Evolutionary conservation across 306 rosid genomes (phyloP).

Genomic region (Amphicarpaea edgeworthii): DNA sequence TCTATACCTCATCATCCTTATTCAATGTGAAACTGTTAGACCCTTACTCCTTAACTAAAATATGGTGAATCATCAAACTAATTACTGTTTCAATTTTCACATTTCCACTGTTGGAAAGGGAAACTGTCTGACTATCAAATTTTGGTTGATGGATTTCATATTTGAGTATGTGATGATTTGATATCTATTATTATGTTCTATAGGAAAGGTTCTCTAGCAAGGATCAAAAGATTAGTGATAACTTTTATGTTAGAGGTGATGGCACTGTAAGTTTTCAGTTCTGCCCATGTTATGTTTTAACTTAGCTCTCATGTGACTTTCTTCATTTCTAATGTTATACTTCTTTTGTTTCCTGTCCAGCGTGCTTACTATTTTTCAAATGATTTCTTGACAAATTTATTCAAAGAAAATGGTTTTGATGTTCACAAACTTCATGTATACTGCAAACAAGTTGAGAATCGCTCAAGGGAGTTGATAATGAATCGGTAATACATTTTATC

Average conservation of each 20-base stretch:
- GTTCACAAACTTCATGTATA: constrained; percentile 71
- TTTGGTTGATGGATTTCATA: constrained; percentile 28
- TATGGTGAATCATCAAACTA: constrained; percentile 28
- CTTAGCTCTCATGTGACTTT: constrained; percentile 18
- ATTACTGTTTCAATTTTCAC: too few relatives aligned
- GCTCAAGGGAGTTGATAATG: constrained; percentile 86
- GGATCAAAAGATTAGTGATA: constrained; percentile 90
- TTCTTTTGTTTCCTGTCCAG: constrained; percentile 56
- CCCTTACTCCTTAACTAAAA: constrained; percentile 22
- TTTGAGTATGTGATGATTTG: constrained; percentile 14
- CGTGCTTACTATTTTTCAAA: constrained; percentile 94
- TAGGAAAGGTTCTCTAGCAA: constrained; percentile 88
- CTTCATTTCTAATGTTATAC: constrained; percentile 38
- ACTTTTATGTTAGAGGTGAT: constrained; percentile 91
- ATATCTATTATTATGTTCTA: constrained; percentile 29
- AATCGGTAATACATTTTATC: constrained; percentile 65
- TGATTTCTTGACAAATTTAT: constrained; percentile 78
- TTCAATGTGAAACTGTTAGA: constrained; percentile 17
- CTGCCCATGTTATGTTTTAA: constrained; percentile 10
- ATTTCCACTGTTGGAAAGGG: neutral
- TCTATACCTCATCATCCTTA: neutral
- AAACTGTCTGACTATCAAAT: constrained; percentile 30
- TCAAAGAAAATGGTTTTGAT: constrained; percentile 82
- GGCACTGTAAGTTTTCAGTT: constrained; percentile 81
- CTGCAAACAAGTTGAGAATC: constrained; percentile 97